Percentiles rank a stretch among this genome's conserved stretches.
phyloP scores from a whole-genome alignment of 129 eudicot genomes.

The Erigeron canadensis region DNA sequence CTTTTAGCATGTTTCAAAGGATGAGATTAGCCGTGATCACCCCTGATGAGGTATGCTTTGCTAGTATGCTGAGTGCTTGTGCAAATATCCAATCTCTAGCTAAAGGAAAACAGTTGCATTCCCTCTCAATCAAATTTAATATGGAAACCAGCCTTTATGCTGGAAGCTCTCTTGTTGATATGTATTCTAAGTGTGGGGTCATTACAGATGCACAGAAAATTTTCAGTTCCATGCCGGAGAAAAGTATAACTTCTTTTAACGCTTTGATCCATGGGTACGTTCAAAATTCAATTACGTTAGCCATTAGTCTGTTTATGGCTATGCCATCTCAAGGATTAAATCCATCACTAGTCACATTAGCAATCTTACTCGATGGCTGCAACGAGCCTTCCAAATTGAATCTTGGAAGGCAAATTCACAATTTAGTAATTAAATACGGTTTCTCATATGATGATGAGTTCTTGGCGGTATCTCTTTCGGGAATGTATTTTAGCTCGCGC shows the following conservation, averaged over 20 bases:
- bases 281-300: conserved; percentile 41
- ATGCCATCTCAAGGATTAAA: conserved; percentile 50
- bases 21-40: conserved; percentile 53
- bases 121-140: conserved; percentile 59
- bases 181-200: conserved; percentile 82
- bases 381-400: conserved; percentile 34
- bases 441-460: conserved; percentile 50
- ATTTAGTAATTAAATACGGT: conserved; percentile 53
- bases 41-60: conserved; percentile 90
- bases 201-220: conserved; percentile 49
- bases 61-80: conserved; percentile 80
- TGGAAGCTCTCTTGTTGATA: conserved; percentile 88
- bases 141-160: conserved; percentile 64
- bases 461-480: conserved; percentile 69
- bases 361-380: conserved; percentile 72
- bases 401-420: conserved; percentile 81
- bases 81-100: conserved; percentile 51
- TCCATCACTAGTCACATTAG: conserved; percentile 86
- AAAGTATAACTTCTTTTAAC: conserved; percentile 65
- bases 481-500: conserved; percentile 59
- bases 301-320: conserved; percentile 44
- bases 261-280: conserved; percentile 77
- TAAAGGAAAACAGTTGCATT: conserved; percentile 66
- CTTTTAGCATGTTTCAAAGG: conserved; percentile 62
- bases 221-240: conserved; percentile 56